phyloP scores from a whole-genome alignment of 1,284 basidiomycete species.

The Chondrostereum purpureum region DNA sequence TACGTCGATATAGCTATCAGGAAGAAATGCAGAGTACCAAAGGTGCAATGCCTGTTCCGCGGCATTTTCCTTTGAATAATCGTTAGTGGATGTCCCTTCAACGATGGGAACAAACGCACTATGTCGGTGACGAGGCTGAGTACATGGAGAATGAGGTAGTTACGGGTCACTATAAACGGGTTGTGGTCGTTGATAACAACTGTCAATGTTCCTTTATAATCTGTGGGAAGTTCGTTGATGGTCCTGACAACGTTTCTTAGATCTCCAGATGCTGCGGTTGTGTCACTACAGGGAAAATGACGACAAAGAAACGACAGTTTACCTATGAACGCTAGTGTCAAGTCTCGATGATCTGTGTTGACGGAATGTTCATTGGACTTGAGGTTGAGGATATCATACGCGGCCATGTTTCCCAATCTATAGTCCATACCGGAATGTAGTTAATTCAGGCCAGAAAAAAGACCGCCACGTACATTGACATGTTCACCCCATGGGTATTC shows the following conservation, averaged over 20 bases:
- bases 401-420: conserved; percentile 2
- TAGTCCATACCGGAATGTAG: not conserved
- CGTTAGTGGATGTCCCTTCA: no score
- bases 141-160: not conserved
- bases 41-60: conserved; percentile 37
- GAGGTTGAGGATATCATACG: conserved; percentile 1
- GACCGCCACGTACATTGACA: conserved; percentile 5
- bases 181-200: conserved; percentile 6
- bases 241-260: conserved; percentile 6
- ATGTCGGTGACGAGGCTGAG: not conserved
- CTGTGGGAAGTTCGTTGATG: conserved; percentile 3
- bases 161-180: not conserved
- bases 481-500: not conserved
- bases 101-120: no score
- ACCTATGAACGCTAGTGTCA: conserved; percentile 2
- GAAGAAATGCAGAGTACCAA: conserved; percentile 36
- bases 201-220: conserved; percentile 1
- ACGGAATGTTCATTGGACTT: not conserved
- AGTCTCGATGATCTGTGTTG: not conserved
- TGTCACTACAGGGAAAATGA: no score
- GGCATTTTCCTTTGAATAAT: conserved; percentile 19
- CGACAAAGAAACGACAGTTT: no score
- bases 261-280: conserved; percentile 14
- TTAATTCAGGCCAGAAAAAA: no score
- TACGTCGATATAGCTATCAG: no score